Conservation (phyloP, 306 rosid genomes). For the Arachis stenosperma region DNA sequence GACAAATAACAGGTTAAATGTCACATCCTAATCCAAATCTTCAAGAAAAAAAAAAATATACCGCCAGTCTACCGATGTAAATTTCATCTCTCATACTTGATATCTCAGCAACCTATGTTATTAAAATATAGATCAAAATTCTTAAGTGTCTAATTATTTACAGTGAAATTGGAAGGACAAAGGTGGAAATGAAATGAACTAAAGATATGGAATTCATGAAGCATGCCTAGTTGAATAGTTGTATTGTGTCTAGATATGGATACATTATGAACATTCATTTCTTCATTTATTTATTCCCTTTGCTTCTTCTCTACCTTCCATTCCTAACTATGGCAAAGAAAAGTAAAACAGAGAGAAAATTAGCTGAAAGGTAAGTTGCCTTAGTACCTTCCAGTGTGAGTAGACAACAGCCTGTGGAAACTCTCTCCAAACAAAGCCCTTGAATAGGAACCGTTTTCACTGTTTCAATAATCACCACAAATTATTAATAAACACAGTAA, state of each 20-base stretch:
- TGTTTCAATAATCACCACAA: slow-evolving; percentile 37
- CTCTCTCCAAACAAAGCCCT: slow-evolving; percentile 49
- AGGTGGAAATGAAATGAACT: neutral
- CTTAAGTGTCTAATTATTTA: neutral
- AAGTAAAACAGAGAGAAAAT: neutral
- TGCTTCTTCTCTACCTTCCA: neutral
- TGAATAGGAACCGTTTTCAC: slow-evolving; percentile 41
- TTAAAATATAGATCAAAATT: neutral
- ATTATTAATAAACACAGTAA: slow-evolving; percentile 25
- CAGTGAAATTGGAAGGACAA: slow-evolving; percentile 23
- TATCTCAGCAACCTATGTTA: no score
- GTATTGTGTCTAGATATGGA: neutral
- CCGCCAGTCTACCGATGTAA: no score
- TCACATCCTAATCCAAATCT: no score
- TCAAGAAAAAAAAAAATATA: no score
- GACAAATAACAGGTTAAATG: no score
- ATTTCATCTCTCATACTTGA: no score
- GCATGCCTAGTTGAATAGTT: neutral
- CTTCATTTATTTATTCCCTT: neutral
- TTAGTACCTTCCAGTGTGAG: slow-evolving; percentile 48
- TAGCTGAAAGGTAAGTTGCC: slow-evolving; percentile 6
- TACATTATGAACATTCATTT: neutral
- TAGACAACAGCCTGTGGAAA: slow-evolving; percentile 56
- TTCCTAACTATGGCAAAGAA: neutral
- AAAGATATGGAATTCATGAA: neutral